Percentiles rank a stretch among this genome's conserved stretches.
Conservation (phyloP, 1,284 basidiomycete genomes). For the Sphaerobolus stellatus region DNA sequence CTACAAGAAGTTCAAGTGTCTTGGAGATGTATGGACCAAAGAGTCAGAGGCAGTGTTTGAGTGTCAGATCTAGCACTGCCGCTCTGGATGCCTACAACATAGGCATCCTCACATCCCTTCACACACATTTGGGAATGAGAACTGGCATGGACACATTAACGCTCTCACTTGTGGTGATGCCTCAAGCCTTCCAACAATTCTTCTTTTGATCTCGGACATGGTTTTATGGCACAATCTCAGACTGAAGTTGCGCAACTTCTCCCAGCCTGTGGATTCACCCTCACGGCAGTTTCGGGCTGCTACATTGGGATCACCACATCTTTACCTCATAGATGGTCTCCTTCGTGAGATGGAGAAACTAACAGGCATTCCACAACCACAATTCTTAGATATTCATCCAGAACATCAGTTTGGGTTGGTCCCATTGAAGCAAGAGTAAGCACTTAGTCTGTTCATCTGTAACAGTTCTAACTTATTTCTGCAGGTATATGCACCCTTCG, state of each 20-base stretch:
- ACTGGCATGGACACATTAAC: neutral
- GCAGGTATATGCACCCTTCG: too few relatives aligned
- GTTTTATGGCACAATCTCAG: neutral
- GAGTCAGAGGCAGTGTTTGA: neutral
- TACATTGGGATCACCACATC: conserved; percentile 1
- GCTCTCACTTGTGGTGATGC: neutral
- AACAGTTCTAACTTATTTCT: too few relatives aligned
- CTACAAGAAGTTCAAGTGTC: neutral
- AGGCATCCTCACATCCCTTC: neutral
- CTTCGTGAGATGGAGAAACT: neutral
- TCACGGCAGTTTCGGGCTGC: neutral
- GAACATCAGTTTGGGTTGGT: too few relatives aligned
- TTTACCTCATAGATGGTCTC: neutral
- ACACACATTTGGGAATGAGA: neutral
- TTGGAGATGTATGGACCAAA: neutral
- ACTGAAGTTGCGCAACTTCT: neutral
- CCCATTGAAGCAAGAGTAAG: too few relatives aligned
- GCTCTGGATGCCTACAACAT: neutral
- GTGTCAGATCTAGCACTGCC: neutral
- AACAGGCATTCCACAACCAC: too few relatives aligned
- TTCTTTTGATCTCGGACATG: neutral
- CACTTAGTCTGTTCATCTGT: too few relatives aligned
- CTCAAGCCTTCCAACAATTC: neutral
- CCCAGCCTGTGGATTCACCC: conserved; percentile 2
- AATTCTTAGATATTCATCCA: too few relatives aligned